A percentile compares a stretch with the other conserved stretches of the same genome.
These are phyloP conservation scores for Tinospora cordifolia DNA, from an alignment of 164 flowering plant species.

Conservation along the genomic window DNA sequence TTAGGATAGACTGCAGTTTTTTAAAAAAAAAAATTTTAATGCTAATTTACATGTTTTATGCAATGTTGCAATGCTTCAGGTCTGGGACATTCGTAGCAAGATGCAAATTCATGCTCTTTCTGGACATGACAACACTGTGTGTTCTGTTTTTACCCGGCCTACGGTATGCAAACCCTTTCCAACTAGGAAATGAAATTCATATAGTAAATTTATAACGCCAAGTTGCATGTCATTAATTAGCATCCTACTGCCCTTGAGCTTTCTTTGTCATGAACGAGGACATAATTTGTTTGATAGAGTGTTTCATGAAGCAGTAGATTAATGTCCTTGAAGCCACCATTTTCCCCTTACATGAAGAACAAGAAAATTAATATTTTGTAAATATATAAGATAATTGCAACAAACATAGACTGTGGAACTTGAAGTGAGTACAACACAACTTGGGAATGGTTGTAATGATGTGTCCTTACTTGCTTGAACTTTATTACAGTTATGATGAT, in stretches of 20 bases:
- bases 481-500: no score
- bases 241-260: background rate
- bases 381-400: no score
- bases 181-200: background rate
- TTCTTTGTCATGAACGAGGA: background rate
- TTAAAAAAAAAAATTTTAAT: no score
- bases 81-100: slow-evolving; percentile 94
- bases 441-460: no score
- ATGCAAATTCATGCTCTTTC: slow-evolving; percentile 81
- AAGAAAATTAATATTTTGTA: no score
- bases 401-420: no score
- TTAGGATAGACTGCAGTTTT: background rate
- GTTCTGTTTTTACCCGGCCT: slow-evolving; percentile 94
- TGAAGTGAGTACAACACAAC: no score
- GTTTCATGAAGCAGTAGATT: no score
- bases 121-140: slow-evolving; percentile 97
- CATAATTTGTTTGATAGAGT: background rate
- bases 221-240: background rate
- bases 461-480: no score
- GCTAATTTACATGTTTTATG: slow-evolving; percentile 3
- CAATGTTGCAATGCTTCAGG: slow-evolving; percentile 37
- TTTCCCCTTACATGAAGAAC: no score
- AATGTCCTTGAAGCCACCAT: no score
- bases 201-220: background rate
- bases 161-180: slow-evolving; percentile 46